phyloP scores from a whole-genome alignment of 75 land plant species.

The Larix kaempferi region DNA sequence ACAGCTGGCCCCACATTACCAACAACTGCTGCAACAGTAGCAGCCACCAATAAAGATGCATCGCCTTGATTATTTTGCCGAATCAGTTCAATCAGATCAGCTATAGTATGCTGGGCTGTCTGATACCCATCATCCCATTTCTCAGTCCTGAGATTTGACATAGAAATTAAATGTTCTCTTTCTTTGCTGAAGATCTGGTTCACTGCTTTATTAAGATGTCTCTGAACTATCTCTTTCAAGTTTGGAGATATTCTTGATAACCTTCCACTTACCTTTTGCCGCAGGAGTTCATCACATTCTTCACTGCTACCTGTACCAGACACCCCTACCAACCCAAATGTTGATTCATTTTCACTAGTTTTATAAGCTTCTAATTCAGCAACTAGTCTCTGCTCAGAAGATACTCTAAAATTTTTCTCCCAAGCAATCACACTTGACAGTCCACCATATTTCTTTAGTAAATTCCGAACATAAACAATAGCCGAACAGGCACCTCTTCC shows the following conservation, averaged over 20 bases:
- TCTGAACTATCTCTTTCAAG: constrained; percentile 80
- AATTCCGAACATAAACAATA: constrained; percentile 57
- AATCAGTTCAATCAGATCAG: constrained; percentile 58
- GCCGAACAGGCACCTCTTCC: constrained; percentile 61
- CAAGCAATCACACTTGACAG: constrained; percentile 70
- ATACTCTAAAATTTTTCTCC: constrained; percentile 79
- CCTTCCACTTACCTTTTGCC: constrained; percentile 66
- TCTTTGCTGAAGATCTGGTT: constrained; percentile 55
- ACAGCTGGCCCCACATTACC: constrained; percentile 53
- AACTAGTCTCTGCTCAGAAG: constrained; percentile 70
- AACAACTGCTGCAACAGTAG: constrained; percentile 77
- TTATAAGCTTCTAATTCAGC: constrained; percentile 76
- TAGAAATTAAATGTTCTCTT: constrained; percentile 42
- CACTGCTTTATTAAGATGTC: constrained; percentile 56
- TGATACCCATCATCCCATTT: constrained; percentile 63
- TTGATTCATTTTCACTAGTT: constrained; percentile 38
- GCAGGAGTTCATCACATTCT: constrained; percentile 77
- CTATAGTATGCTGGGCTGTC: constrained; percentile 52
- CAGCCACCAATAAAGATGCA: constrained; percentile 62
- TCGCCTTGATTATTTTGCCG: constrained; percentile 82
- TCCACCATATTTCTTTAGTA: constrained; percentile 69
- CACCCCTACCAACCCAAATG: constrained; percentile 50
- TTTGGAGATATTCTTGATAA: constrained; percentile 47
- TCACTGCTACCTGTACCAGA: constrained; percentile 54
- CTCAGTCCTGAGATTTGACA: constrained; percentile 30